Percentiles rank a stretch among this genome's conserved stretches.
Conservation (phyloP, 148 eudicot species). For the Rheum nobile region DNA sequence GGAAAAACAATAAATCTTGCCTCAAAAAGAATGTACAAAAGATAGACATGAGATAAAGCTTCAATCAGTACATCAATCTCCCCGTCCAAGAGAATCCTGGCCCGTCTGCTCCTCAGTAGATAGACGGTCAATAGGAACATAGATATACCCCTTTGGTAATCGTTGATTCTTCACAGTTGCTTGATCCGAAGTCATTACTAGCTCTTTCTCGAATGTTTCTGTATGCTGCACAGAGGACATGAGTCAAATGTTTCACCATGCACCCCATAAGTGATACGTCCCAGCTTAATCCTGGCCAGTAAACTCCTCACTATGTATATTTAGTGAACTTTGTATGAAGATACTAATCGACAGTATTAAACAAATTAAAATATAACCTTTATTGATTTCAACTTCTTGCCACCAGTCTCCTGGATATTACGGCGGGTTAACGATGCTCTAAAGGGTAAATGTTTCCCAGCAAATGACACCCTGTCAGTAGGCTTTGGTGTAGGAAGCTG, state of each 20-base stretch:
- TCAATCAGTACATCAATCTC: constrained; percentile 30
- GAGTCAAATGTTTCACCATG: neutral
- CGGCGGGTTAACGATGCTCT: constrained; percentile 39
- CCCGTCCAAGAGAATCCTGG: constrained; percentile 30
- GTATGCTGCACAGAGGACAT: constrained; percentile 29
- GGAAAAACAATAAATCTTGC: neutral
- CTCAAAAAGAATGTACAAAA: neutral
- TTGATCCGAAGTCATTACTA: constrained; percentile 86
- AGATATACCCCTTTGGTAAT: constrained; percentile 73
- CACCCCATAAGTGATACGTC: neutral
- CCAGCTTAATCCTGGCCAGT: neutral
- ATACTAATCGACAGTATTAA: neutral
- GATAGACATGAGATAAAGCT: constrained; percentile 5
- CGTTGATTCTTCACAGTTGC: constrained; percentile 74
- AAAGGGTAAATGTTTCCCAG: constrained; percentile 80
- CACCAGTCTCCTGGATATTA: constrained; percentile 42
- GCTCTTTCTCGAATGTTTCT: constrained; percentile 70
- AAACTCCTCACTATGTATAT: neutral
- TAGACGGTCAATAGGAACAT: constrained; percentile 69
- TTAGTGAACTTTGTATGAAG: neutral
- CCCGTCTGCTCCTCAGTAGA: constrained; percentile 41
- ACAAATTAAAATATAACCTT: constrained; percentile 24
- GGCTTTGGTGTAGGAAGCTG: constrained; percentile 43
- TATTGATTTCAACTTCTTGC: constrained; percentile 30
- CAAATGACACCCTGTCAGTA: constrained; percentile 42